Conservation (phyloP, 2,329 filamentous ascomycete genomes). For the Aspergillus flavus region DNA sequence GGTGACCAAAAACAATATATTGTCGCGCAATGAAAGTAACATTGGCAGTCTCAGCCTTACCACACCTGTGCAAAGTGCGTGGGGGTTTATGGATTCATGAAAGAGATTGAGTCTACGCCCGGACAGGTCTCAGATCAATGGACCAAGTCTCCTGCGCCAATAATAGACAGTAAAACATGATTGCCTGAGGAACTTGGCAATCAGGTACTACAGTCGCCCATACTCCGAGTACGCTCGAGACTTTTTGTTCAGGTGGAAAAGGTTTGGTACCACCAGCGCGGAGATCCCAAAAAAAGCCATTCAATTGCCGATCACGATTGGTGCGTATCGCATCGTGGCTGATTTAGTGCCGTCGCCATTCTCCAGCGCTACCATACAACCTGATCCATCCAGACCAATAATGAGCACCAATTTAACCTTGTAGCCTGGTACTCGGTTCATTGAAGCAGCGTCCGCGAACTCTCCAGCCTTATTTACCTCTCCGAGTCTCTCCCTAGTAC, state of each 20-base stretch:
- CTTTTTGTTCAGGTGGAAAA: background rate
- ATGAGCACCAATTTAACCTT: conserved; percentile 11
- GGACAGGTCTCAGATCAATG: background rate
- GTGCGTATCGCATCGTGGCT: conserved; percentile 8
- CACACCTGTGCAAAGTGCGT: background rate
- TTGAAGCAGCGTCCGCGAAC: background rate
- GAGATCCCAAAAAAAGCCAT: conserved; percentile 2
- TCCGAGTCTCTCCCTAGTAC: background rate
- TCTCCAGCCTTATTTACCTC: conserved; percentile 2
- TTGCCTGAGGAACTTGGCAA: background rate
- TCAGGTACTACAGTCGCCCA: background rate
- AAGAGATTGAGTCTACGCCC: background rate
- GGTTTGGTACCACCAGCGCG: background rate
- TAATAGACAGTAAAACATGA: background rate
- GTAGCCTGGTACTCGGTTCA: conserved; percentile 11
- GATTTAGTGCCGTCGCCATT: conserved; percentile 7
- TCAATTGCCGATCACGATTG: conserved; percentile 3
- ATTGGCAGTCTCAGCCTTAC: background rate
- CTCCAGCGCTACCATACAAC: conserved; percentile 10
- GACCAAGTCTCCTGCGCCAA: background rate
- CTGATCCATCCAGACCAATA: conserved; percentile 13
- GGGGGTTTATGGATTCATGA: background rate
- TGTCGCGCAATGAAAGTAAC: background rate
- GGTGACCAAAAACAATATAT: background rate
- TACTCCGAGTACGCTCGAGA: background rate